A percentile compares a stretch with the other conserved stretches of the same genome.
Conservation (phyloP, 1,139 yeast genomes). For the Yamadazyma sp. region DNA sequence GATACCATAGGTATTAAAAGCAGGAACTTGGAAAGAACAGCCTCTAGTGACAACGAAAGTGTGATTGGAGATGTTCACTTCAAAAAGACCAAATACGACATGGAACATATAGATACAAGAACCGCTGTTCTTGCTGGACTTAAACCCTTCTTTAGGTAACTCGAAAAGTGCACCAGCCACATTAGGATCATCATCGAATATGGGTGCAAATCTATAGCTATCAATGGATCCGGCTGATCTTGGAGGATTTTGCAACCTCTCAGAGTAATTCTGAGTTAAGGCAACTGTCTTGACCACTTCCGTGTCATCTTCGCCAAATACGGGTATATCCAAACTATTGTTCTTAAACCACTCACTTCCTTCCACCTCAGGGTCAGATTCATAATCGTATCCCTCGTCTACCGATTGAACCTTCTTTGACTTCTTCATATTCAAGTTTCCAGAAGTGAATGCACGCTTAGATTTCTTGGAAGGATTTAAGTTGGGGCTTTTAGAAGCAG, state of each 20-base stretch:
- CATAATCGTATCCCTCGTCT: constrained; percentile 28
- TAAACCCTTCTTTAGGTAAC: constrained; percentile 64
- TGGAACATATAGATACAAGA: constrained; percentile 73
- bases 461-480: constrained; percentile 10
- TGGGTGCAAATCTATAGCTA: constrained; percentile 60
- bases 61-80: constrained; percentile 62
- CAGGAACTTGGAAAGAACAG: constrained; percentile 80
- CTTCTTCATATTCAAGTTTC: constrained; percentile 5
- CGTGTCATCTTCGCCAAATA: constrained; percentile 53
- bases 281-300: constrained; percentile 59
- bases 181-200: constrained; percentile 67
- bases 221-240: constrained; percentile 42
- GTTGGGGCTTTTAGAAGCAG: constrained; percentile 16
- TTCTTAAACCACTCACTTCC: constrained; percentile 59
- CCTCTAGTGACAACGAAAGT: constrained; percentile 68
- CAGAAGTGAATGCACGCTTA: constrained; percentile 3
- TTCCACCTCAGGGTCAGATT: constrained; percentile 41
- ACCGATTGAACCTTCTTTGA: constrained; percentile 6
- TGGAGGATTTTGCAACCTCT: constrained; percentile 37
- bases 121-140: constrained; percentile 62
- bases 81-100: constrained; percentile 68
- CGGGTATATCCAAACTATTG: constrained; percentile 49
- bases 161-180: constrained; percentile 78
- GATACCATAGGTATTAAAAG: constrained; percentile 69
- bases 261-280: constrained; percentile 61